phyloP scores from a whole-genome alignment of 192 early-diverging fungal genomes.

The Coemansia reversa region DNA sequence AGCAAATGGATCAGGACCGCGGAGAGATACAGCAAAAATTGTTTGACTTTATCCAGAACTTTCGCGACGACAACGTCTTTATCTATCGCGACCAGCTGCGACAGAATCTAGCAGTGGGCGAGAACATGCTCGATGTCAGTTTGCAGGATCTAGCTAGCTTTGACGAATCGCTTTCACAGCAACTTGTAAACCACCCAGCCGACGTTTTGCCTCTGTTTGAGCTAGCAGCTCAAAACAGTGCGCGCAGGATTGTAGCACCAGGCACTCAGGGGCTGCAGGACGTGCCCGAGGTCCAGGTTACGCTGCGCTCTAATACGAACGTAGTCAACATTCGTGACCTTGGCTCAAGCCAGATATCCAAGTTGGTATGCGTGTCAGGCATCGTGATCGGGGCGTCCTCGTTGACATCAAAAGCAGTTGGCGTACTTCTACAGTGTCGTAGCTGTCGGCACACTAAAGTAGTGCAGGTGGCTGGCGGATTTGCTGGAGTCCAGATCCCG shows the following conservation, averaged over 20 bases:
- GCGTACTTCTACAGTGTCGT: conserved; percentile 86
- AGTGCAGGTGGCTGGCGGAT: conserved; percentile 79
- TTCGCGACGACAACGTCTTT: conserved; percentile 79
- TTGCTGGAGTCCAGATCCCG: conserved; percentile 82
- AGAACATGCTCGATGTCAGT: conserved; percentile 82
- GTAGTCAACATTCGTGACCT: conserved; percentile 87
- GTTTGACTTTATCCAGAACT: conserved; percentile 82
- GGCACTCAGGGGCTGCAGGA: conserved; percentile 58
- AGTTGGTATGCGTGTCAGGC: conserved; percentile 91
- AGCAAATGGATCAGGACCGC: conserved; percentile 59
- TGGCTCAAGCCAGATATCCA: conserved; percentile 80
- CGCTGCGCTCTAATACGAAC: conserved; percentile 78
- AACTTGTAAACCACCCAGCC: conserved; percentile 73
- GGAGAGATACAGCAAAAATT: conserved; percentile 66
- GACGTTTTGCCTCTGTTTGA: conserved; percentile 90
- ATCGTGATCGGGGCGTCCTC: conserved; percentile 94
- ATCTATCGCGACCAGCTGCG: conserved; percentile 91
- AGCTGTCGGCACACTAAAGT: conserved; percentile 80
- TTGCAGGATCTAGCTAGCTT: conserved; percentile 80
- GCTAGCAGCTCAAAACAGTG: conserved; percentile 73
- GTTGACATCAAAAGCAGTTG: conserved; percentile 83
- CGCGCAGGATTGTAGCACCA: conserved; percentile 67
- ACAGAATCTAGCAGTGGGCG: conserved; percentile 75
- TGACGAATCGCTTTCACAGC: conserved; percentile 81
- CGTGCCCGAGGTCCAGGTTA: conserved; percentile 87